A percentile compares a stretch with the other conserved stretches of the same genome.
Evolutionary conservation across 2,329 filamentous ascomycete species (phyloP).

Genomic region (Pseudopithomyces maydicus): DNA sequence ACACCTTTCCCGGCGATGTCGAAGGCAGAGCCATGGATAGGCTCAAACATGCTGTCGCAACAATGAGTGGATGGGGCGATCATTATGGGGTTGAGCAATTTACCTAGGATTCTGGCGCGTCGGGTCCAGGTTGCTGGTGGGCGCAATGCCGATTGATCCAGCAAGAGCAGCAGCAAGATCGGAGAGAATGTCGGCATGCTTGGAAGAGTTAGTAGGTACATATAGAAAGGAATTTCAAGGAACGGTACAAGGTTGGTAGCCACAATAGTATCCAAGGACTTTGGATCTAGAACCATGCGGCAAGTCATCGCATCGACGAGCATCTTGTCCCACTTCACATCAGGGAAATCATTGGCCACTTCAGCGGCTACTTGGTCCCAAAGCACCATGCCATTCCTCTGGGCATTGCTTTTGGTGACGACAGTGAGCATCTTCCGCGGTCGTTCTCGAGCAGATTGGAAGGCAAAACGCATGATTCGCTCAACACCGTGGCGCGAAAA

Average conservation of each 20-base stretch:
- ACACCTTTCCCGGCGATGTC: slow-evolving; percentile 63
- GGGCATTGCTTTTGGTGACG: slow-evolving; percentile 70
- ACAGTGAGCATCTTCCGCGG: slow-evolving; percentile 65
- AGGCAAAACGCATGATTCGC: slow-evolving; percentile 67
- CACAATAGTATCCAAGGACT: slow-evolving; percentile 66
- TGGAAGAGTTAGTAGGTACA: neutral
- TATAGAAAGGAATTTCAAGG: neutral
- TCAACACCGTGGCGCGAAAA: slow-evolving; percentile 66
- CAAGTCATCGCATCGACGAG: slow-evolving; percentile 71
- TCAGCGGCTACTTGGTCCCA: slow-evolving; percentile 67
- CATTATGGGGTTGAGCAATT: neutral
- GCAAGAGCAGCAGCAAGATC: slow-evolving; percentile 73
- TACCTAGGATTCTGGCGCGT: slow-evolving; percentile 56
- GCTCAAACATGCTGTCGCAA: slow-evolving; percentile 71
- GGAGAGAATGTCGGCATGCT: slow-evolving; percentile 69
- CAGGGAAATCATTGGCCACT: slow-evolving; percentile 62
- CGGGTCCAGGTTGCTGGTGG: slow-evolving; percentile 72
- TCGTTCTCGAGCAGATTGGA: slow-evolving; percentile 62
- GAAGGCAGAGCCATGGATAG: slow-evolving; percentile 64
- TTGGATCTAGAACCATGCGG: slow-evolving; percentile 65
- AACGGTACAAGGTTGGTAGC: slow-evolving; percentile 60
- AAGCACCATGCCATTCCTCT: slow-evolving; percentile 70
- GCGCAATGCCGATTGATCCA: slow-evolving; percentile 73
- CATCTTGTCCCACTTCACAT: slow-evolving; percentile 68
- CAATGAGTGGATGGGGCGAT: slow-evolving; percentile 13